Conservation (phyloP, 1,284 basidiomycete species). For the Pseudozyma hubeiensis region DNA sequence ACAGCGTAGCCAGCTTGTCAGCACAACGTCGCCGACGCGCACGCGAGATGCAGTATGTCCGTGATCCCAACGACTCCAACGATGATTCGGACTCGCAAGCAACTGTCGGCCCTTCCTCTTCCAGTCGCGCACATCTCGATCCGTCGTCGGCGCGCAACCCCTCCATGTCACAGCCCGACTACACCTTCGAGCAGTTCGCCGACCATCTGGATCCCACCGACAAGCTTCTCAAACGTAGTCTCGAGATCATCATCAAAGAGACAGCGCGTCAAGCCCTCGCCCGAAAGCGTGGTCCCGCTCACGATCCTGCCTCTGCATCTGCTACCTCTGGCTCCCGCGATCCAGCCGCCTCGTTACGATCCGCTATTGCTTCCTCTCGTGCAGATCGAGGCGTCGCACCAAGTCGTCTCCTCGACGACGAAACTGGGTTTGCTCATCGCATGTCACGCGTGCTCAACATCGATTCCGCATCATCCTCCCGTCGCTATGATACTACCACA, state of each 20-base stretch:
- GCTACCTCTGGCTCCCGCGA: constrained; percentile 12
- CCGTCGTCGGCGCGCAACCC: constrained; percentile 21
- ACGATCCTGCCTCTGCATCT: constrained; percentile 10
- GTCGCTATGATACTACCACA: background rate
- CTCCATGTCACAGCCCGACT: constrained; percentile 36
- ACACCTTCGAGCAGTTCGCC: constrained; percentile 52
- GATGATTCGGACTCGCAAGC: constrained; percentile 32
- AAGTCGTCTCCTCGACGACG: background rate
- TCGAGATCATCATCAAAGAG: constrained; percentile 53
- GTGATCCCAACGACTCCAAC: constrained; percentile 39
- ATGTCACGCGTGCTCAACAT: constrained; percentile 9
- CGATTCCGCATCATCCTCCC: background rate
- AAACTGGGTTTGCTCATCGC: constrained; percentile 7
- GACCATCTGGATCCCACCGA: constrained; percentile 48
- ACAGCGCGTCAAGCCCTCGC: constrained; percentile 47
- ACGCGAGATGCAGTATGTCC: constrained; percentile 36
- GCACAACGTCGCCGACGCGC: constrained; percentile 35
- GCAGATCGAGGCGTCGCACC: background rate
- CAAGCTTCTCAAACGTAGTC: constrained; percentile 43
- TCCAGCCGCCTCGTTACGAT: constrained; percentile 25
- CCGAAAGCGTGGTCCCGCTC: constrained; percentile 21
- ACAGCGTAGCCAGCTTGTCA: constrained; percentile 41
- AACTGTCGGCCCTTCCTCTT: constrained; percentile 9
- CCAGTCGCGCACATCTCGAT: constrained; percentile 18
- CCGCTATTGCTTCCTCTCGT: constrained; percentile 30